Conservation (phyloP, 2,329 filamentous ascomycete genomes). For the Chaetomiaceae sp. region DNA sequence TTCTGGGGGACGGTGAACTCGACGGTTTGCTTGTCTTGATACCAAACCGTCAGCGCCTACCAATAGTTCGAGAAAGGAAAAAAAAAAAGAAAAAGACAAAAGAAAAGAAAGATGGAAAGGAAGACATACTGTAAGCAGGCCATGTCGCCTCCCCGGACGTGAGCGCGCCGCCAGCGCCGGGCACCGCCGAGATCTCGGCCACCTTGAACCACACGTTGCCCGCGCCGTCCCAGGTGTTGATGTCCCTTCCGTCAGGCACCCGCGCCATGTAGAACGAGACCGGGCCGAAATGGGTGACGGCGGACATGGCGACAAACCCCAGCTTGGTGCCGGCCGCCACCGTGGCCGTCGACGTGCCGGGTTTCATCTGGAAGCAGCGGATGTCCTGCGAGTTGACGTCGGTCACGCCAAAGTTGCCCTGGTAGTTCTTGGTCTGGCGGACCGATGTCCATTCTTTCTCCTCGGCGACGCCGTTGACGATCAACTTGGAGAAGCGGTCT, state of each 20-base stretch:
- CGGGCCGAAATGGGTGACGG: constrained; percentile 27
- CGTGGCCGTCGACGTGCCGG: constrained; percentile 29
- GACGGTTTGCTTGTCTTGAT: constrained; percentile 16
- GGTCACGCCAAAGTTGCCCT: constrained; percentile 23
- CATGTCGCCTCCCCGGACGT: constrained; percentile 8
- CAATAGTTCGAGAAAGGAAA: no score
- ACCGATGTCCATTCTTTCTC: constrained; percentile 32
- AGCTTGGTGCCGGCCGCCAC: constrained; percentile 28
- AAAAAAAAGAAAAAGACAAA: no score
- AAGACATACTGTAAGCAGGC: constrained; percentile 18
- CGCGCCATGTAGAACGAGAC: constrained; percentile 33
- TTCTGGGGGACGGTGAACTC: constrained; percentile 27
- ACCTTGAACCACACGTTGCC: constrained; percentile 35
- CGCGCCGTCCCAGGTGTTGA: constrained; percentile 28
- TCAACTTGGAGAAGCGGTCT: constrained; percentile 33
- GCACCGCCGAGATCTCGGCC: constrained; percentile 23
- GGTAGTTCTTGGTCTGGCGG: constrained; percentile 36
- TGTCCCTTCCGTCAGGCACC: constrained; percentile 29
- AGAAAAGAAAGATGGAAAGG: no score
- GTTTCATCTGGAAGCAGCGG: constrained; percentile 22
- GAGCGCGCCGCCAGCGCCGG: neutral
- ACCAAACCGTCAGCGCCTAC: neutral
- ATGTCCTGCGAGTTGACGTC: constrained; percentile 24
- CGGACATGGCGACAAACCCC: constrained; percentile 18
- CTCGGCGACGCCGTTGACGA: constrained; percentile 29